phyloP scores from a whole-genome alignment of 176 grass and related monocot genomes.

The Phragmites australis region DNA sequence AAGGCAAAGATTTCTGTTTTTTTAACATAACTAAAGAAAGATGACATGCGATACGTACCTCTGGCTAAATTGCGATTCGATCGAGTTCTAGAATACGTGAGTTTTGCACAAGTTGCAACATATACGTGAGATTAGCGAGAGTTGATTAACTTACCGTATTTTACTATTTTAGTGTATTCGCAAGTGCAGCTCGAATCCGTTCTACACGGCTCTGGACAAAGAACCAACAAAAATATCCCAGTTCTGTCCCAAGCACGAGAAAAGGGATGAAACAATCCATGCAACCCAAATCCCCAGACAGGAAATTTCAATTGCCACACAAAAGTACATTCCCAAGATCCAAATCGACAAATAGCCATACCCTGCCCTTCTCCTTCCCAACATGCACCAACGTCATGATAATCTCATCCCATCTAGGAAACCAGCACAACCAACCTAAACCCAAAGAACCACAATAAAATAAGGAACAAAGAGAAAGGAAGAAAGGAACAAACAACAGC shows the following conservation, averaged over 20 bases:
- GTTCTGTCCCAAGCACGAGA: slow-evolving; percentile 31
- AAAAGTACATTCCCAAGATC: slow-evolving; percentile 47
- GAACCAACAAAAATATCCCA: slow-evolving; percentile 14
- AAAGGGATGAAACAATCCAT: not conserved
- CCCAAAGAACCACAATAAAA: slow-evolving; percentile 34
- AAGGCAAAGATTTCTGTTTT: too few relatives aligned
- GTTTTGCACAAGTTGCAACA: too few relatives aligned
- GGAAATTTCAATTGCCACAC: slow-evolving; percentile 38
- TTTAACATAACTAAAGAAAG: too few relatives aligned
- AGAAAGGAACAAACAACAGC: not conserved
- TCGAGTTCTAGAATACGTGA: too few relatives aligned
- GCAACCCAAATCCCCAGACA: slow-evolving; percentile 52
- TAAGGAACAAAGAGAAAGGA: not conserved
- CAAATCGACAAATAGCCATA: slow-evolving; percentile 48
- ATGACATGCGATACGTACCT: too few relatives aligned
- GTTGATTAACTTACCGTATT: too few relatives aligned
- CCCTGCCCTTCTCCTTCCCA: slow-evolving; percentile 46
- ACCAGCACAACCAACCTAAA: not conserved
- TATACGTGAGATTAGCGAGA: too few relatives aligned
- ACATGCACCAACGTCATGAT: slow-evolving; percentile 40
- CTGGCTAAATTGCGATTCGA: too few relatives aligned
- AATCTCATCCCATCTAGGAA: slow-evolving; percentile 33
- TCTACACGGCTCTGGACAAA: too few relatives aligned
- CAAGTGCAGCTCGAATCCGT: too few relatives aligned
- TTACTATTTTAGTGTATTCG: too few relatives aligned